Base-by-base conservation (phyloP, 257 asterid genomes). In the Linderniella brevidens region DNA sequence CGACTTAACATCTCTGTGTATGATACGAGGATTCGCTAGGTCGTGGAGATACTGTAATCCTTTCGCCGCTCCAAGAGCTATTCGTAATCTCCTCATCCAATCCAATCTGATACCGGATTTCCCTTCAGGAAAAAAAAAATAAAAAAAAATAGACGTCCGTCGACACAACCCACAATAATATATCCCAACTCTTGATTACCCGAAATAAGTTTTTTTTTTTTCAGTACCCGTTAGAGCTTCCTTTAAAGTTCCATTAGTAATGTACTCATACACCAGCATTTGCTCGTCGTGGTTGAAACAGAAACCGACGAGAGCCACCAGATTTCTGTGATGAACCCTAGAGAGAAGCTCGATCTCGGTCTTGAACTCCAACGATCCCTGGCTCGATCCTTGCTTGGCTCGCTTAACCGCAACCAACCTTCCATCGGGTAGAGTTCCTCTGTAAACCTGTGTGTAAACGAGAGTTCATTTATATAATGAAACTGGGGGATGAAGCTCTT, bases 291-390 rank as follows among this genome's bases (percentile, higher is more conserved):
- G 92, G 14, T 78, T 86, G 40, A 82, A 86, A 51, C 93, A 86
- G 36, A 82, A 79, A 8, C 96, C 96, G 1, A 66, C 64, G 8
- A 86, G 82, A 48, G 65, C 41, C 38, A 86, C 94, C 12, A 86
- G 73, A 49, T 86, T 86, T 69, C 74, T 86, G 82, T 82, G 97
- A 62, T 87, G 97, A 68, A 87, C 97, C 52, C 97, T 83, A 0
- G 97, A 82, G 55, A 87, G 97, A 60, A 79, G 92, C 70, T 87
- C 95, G 43, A 87, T 79, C 71, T 87, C 97, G 13, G 87, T 79
- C 64, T 77, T 87, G 80, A 82, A 87, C 76, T 87, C 93, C 8
- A 56, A 59, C 13, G 71, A 76, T 35, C 95, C 93, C 61, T 87
- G 93, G 82, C 54, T 69, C 0, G 97, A 87, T 63, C 88, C 82